Percentiles rank a stretch among this genome's conserved stretches.
phyloP scores from a whole-genome alignment of 495 filamentous ascomycete genomes.

The Hypoxylon lienhwacheense region DNA sequence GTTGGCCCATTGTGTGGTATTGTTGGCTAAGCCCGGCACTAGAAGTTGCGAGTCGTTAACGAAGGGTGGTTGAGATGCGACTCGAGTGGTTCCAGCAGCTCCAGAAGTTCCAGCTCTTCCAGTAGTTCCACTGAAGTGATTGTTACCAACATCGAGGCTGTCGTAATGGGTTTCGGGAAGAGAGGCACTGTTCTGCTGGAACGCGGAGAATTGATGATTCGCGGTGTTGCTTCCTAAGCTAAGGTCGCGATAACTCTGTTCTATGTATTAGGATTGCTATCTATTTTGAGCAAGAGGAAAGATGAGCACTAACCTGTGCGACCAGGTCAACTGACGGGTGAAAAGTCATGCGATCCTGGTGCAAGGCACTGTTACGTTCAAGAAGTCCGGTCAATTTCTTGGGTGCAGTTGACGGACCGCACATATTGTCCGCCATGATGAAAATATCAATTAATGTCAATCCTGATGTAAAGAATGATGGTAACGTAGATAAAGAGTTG shows the following conservation, averaged over 20 bases:
- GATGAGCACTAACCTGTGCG: constrained; percentile 1
- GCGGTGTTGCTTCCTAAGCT: background rate
- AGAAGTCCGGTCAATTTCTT: constrained; percentile 83
- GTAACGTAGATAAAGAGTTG: too few relatives aligned
- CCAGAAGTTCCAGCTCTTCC: too few relatives aligned
- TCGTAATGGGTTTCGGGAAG: background rate
- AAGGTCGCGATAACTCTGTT: background rate
- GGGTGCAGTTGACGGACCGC: constrained; percentile 51
- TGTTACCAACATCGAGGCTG: background rate
- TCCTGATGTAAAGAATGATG: too few relatives aligned
- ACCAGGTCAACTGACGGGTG: background rate
- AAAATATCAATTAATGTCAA: too few relatives aligned
- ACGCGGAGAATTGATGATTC: background rate
- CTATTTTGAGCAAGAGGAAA: too few relatives aligned
- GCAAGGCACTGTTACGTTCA: constrained; percentile 73
- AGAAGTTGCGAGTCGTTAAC: background rate
- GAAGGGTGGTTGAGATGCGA: too few relatives aligned
- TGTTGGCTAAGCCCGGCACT: too few relatives aligned
- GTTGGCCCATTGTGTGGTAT: too few relatives aligned
- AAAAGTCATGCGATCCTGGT: constrained; percentile 68
- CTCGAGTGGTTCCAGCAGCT: too few relatives aligned
- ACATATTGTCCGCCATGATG: constrained; percentile 4
- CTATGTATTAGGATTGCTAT: background rate
- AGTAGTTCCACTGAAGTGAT: too few relatives aligned
- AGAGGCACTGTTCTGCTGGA: background rate